phyloP scores from a whole-genome alignment of 495 filamentous ascomycete genomes.

The Podospora anserina region DNA sequence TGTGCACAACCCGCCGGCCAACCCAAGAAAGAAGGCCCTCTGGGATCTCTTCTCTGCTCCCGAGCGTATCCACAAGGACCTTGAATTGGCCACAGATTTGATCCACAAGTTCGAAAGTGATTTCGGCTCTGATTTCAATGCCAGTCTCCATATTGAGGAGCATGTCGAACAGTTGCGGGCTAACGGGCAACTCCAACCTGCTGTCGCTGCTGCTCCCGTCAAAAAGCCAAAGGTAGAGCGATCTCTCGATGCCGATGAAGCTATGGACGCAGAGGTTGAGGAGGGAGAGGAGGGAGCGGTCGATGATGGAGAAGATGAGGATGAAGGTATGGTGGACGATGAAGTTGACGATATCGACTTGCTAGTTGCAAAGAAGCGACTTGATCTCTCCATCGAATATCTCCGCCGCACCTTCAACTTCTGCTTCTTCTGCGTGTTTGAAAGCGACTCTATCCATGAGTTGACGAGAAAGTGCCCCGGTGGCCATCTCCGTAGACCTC shows the following conservation, averaged over 20 bases:
- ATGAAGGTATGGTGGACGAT: conserved; percentile 74
- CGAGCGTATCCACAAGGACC: conserved; percentile 80
- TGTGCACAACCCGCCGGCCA: conserved; percentile 81
- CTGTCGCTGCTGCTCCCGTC: conserved; percentile 52
- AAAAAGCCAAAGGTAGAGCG: conserved; percentile 61
- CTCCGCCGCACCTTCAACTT: conserved; percentile 95
- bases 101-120: conserved; percentile 77
- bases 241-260: conserved; percentile 62
- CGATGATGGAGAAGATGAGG: conserved; percentile 67
- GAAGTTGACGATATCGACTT: conserved; percentile 86
- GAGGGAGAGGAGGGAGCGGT: conserved; percentile 66
- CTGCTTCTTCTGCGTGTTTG: conserved; percentile 99
- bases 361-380: conserved; percentile 89
- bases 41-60: conserved; percentile 95
- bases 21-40: conserved; percentile 90
- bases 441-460: conserved; percentile 95
- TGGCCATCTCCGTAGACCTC: conserved; percentile 88
- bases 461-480: conserved; percentile 93
- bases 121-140: conserved; percentile 67
- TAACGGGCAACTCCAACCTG: conserved; percentile 70
- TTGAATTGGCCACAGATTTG: conserved; percentile 71
- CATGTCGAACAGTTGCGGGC: conserved; percentile 74
- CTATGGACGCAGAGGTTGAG: conserved; percentile 67
- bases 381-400: conserved; percentile 95
- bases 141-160: conserved; percentile 75